Evolutionary conservation across 495 filamentous ascomycete species (phyloP), one percentile per base, ranked within the genome.

Genomic region (Hyaloscypha bicolor): DNA sequence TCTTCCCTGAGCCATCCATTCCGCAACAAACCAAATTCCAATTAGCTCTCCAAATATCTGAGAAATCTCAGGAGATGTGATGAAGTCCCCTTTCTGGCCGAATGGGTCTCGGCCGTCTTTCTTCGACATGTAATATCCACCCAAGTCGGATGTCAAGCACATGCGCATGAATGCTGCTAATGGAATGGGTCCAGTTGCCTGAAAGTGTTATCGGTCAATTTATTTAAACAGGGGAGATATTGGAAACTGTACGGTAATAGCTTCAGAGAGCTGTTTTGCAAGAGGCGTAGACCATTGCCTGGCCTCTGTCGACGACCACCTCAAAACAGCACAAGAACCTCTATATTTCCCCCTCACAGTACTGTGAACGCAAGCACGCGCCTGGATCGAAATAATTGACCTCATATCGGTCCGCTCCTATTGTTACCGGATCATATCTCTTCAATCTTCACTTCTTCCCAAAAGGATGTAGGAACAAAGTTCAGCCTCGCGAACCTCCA

Each of bases 131-230:
- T 99, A 99, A 81, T 99, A 99, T 55, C 95, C 95, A 63, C 92
- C 93, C n/a, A 90, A 81, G 60, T 93, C 89, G 14, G 90, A 90
- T 16, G 94, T 97, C 69, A 99, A 88, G 76, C 94, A 97, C 88
- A 97, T 95, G 74, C 95, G 93, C 95, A 99, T 99, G 78, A 93
- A 99, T 45, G 91, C 86, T 30, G 95, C 94, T 62, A 99, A 87
- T 5, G 95, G 90, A 51, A 97, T 88, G 6, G 95, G 95, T 3
- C 95, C 95, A 19, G 94, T 97, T 61, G 85, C 82, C 86, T 91
- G 64, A 12, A 61, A 58, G 21, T 51, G 16, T 3, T 25, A 55
- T 70, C 64, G 70, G 69, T 12, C 16, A 48, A 55, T 53, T 9
- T 21, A 8, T 1, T 16, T 58, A 39, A 45, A 57, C 33, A 58